Evolutionary conservation across 768 basidiomycete species (phyloP).

Genomic region (Gymnopilus junonius): DNA sequence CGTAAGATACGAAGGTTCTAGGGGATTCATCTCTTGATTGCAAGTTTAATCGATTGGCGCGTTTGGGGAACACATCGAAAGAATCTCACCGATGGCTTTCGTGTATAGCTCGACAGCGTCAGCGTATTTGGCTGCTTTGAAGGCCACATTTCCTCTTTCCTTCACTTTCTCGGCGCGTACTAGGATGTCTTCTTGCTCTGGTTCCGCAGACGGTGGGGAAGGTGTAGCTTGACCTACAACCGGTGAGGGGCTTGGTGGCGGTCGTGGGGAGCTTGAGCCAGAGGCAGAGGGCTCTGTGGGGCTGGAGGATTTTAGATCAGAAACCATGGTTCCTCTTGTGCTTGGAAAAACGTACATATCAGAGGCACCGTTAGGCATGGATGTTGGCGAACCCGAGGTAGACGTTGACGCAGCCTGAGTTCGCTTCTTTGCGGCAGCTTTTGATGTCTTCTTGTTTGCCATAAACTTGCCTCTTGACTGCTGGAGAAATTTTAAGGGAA

Average conservation of each 20-base stretch:
- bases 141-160: slow-evolving; percentile 76
- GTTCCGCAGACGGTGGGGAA: slow-evolving; percentile 28
- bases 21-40: slow-evolving; percentile 54
- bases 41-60: neutral
- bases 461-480: slow-evolving; percentile 1
- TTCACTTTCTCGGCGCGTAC: slow-evolving; percentile 66
- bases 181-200: slow-evolving; percentile 38
- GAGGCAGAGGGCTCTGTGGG: slow-evolving; percentile 16
- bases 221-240: slow-evolving; percentile 10
- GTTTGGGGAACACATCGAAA: neutral
- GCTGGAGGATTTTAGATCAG: neutral
- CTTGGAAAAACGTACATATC: slow-evolving; percentile 14
- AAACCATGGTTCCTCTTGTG: neutral
- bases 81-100: slow-evolving; percentile 66
- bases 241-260: slow-evolving; percentile 17
- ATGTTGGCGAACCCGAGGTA: neutral
- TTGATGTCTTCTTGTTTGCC: slow-evolving; percentile 13
- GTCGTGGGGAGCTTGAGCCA: slow-evolving; percentile 22
- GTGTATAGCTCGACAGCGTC: slow-evolving; percentile 79
- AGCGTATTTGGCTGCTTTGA: slow-evolving; percentile 65
- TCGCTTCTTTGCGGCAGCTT: slow-evolving; percentile 12
- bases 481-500: slow-evolving; percentile 1
- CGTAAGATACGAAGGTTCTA: slow-evolving; percentile 78
- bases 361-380: slow-evolving; percentile 16
- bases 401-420: slow-evolving; percentile 5